Evolutionary conservation across 169 alveolate species (phyloP).

Genomic region (Cryptosporidium sp.): DNA sequence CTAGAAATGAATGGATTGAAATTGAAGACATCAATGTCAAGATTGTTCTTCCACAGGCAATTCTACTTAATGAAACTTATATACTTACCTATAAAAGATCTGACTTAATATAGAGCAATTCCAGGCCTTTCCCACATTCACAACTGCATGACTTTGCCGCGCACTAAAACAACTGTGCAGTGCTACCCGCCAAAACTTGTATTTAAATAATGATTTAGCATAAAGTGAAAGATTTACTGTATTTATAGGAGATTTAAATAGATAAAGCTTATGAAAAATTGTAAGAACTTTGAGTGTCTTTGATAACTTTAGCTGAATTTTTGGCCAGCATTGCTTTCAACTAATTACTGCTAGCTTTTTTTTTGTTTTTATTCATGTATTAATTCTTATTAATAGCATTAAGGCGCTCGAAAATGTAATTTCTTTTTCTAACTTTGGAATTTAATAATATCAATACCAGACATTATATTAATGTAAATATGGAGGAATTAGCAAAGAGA

Average conservation of each 20-base stretch:
- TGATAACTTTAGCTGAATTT: too few relatives aligned
- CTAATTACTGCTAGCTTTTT: too few relatives aligned
- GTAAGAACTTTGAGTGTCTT: background rate
- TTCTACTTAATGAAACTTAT: constrained; percentile 92
- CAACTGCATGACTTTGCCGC: constrained; percentile 9
- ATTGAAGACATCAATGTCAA: constrained; percentile 95
- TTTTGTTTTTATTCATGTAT: too few relatives aligned
- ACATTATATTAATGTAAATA: background rate
- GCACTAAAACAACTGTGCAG: background rate
- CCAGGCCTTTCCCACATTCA: background rate
- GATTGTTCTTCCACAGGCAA: constrained; percentile 95
- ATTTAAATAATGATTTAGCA: background rate
- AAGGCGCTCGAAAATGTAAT: background rate
- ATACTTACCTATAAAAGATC: constrained; percentile 87
- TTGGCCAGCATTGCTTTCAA: too few relatives aligned
- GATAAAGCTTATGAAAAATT: background rate
- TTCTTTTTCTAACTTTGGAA: background rate
- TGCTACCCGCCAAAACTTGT: background rate
- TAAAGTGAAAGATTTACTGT: background rate
- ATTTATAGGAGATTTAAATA: background rate
- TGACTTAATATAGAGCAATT: constrained; percentile 55
- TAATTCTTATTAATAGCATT: background rate
- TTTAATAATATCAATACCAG: background rate
- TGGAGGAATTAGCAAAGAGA: constrained; percentile 56
- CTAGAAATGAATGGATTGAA: constrained; percentile 96